Evolutionary conservation across 768 basidiomycete species (phyloP), one percentile per base, ranked within the genome.

Genomic region (Hericium coralloides): DNA sequence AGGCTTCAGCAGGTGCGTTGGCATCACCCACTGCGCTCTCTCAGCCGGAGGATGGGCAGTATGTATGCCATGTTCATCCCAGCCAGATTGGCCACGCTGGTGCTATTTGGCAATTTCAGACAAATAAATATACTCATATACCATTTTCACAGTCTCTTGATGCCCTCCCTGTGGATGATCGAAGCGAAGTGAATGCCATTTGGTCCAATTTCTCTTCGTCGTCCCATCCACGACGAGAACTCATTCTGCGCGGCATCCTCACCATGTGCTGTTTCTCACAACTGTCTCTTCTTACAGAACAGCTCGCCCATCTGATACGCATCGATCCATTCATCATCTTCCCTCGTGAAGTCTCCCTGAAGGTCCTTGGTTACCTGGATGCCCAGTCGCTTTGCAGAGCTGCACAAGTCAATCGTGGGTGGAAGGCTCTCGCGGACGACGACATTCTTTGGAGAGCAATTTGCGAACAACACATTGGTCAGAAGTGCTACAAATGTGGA

Each of bases 241-340:
- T 98, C 68, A 98, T 98, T 68, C 87, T 99, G 51, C 92, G 91
- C 65, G 97, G 97, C 41, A 81, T 99, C 58, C 84, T 99, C 63
- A 98, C 97, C 15, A 98, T 99, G 93, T 98, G 95, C 70, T 98
- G 97, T 73, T 98, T 97, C 76, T 95, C 91, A 49, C 94, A 99
- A 67, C 85, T 99, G 26, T 98, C 97, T 25, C 88, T 98, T 52
- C 86, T 99, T 58, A 88, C 93, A 31, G 92, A 97, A 60, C 88
- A 93, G 54, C 89, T 98, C 59, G 77, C 84, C 37, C 85, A 91
- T 62, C 85, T 98, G 63, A 98, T 97, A 69, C 87, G 97, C 63
- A 86, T 98, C 70, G 97, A 99, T 69, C 97, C 95, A 10, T 93
- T 98, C 71, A 73, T 79, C 49, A 82, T 92, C 61, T 81, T 99